Percentiles rank a stretch among this genome's conserved stretches.
Evolutionary conservation across 1,284 basidiomycete species (phyloP).

Genomic region (Ceratorhiza oryzae-sativae): DNA sequence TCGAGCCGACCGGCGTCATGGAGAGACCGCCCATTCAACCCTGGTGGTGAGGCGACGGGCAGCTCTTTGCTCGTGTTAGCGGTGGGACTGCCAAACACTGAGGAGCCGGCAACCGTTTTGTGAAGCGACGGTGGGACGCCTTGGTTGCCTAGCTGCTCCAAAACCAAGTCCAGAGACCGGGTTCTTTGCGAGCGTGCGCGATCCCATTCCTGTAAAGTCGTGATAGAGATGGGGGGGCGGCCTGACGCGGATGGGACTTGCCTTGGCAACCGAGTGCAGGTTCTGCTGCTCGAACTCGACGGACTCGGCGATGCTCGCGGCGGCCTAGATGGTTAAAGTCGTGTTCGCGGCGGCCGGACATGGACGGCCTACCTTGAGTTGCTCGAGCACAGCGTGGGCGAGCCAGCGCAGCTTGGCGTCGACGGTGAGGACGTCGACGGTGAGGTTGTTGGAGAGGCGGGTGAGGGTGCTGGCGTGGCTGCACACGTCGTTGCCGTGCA

Average conservation of each 20-base stretch:
- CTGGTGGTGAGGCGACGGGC: slow-evolving; percentile 44
- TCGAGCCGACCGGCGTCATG: slow-evolving; percentile 6
- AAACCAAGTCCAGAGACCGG: slow-evolving; percentile 66
- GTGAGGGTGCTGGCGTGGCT: slow-evolving; percentile 55
- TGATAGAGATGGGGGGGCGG: not conserved
- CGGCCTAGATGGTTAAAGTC: slow-evolving; percentile 58
- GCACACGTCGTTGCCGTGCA: slow-evolving; percentile 75
- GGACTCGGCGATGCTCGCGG: slow-evolving; percentile 70
- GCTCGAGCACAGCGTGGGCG: slow-evolving; percentile 71
- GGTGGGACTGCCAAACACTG: slow-evolving; percentile 75
- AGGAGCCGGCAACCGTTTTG: slow-evolving; percentile 67
- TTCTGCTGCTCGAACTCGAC: slow-evolving; percentile 71
- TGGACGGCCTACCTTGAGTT: slow-evolving; percentile 64
- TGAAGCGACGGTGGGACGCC: slow-evolving; percentile 78
- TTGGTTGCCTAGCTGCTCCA: slow-evolving; percentile 73
- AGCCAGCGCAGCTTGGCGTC: slow-evolving; percentile 81
- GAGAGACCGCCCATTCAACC: slow-evolving; percentile 39
- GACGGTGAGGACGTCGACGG: slow-evolving; percentile 73
- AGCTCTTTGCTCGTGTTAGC: slow-evolving; percentile 54
- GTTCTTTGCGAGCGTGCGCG: slow-evolving; percentile 62
- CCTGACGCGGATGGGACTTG: slow-evolving; percentile 49
- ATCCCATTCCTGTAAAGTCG: slow-evolving; percentile 69
- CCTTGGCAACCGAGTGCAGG: slow-evolving; percentile 66
- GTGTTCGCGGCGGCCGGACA: not conserved
- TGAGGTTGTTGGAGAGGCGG: slow-evolving; percentile 54